Base-by-base conservation (phyloP, 768 basidiomycete genomes). In the Gymnopilus dilepis region DNA sequence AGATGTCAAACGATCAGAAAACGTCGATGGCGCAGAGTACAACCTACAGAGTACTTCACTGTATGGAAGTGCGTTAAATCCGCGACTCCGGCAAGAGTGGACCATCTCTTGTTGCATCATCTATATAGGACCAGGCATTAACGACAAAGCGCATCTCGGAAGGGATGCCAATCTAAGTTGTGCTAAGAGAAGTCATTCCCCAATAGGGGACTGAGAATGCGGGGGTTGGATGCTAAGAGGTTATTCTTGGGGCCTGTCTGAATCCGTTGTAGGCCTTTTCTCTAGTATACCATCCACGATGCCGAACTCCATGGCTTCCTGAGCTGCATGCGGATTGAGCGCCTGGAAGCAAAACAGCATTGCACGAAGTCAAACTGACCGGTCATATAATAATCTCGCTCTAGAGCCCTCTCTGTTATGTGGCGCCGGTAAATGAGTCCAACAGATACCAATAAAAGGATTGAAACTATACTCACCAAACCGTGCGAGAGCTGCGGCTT, bases 311-410 rank as follows among this genome's bases (percentile, higher is more conserved):
- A 94, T 79, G 12, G 95, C 94, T 82, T 97, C 92, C 72, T 89
- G 86, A 4, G 95, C 93, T 88, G 74, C 65, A 33, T 60, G 59
- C 38, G 55, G 56, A 45, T 73, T 65, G 67, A 65, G 65, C 61
- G 54, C 41, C 57, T 65, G 60, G 53, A 72, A 64, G 28, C 26
- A 56, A 53, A 26, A 34, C 12, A 47, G 63, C 52, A 51, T 26
- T 12, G 9, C 43, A 56, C 59, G 66, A 67, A 30, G 68, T 66
- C 51, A 65, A 66, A 73, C 73, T 59, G 65, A 89, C 91, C 89
- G 61, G 95, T 97, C 92, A 98, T 91, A 75, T 94, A 98, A 76
- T 96, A 96, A 76, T 98, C 95, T 62, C 95, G 84, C 77, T 98
- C 95, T 65, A 98, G 78, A 38, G 95, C 95, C 61, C 80, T 89